Evolutionary conservation across 345 rosid species (phyloP), one percentile per base, ranked within the genome.

Genomic region (Camelina laxa): DNA sequence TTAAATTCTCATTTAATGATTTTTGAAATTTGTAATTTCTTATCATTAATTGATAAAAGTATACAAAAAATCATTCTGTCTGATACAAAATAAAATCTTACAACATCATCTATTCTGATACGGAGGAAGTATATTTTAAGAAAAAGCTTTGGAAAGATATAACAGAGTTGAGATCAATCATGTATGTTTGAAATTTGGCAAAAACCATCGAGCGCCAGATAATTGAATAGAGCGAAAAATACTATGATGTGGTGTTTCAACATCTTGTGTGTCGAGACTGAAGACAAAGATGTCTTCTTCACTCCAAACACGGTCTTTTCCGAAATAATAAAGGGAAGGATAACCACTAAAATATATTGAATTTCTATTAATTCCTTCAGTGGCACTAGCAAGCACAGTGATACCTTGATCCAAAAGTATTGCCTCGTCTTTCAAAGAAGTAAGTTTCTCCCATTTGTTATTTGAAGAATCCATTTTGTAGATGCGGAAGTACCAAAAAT

Each of bases 181-280:
- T 44, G 5, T 24, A 2, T 1, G 1, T 8, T 42, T 22, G 53
- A 24, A 42, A 44, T 9, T 53, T 67, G 60, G 60, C 6, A 67
- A 21, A 53, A 67, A 67, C 71, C 71, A 67, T 67, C 60, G 71
- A 9, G 49, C 60, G 5, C 9, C 7, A 19, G 70, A 50, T 20
- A 4, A 20, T 14, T 35, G 60, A 51, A 51, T 35, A 48, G 47
- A 50, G 19, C 60, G 38, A 36, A 14, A 51, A 9, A 51, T 15
- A 67, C 48, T 50, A 36, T 0, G 48, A 36, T 21, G 71, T 11
- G 60, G 71, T 67, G 11, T 50, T 67, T 67, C 49, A 67, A 21
- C 33, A 33, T 36, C 16, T 9, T 51, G 35, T 20, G 60, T 35
- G 22, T 67, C 60, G 22, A 67, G 36, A 45, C 16, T 53, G 59